phyloP scores from a whole-genome alignment of 176 grass and related monocot species.

The sorghum (Sorghum bicolor) region DNA sequence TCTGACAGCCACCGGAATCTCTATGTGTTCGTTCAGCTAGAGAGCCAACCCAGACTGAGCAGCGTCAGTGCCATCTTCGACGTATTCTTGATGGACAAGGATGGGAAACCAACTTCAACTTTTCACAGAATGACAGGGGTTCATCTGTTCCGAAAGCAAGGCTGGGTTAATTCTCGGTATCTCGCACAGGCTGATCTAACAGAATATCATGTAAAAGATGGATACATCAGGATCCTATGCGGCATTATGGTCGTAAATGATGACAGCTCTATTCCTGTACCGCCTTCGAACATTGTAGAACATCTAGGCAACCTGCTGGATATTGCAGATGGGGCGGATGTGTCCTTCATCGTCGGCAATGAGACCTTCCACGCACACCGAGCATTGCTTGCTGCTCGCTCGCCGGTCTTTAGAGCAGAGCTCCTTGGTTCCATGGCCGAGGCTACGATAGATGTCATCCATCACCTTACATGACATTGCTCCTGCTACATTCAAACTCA shows the following conservation, averaged over 20 bases:
- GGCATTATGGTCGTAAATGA: neutral
- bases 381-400: neutral
- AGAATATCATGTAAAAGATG: neutral
- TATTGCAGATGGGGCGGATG: neutral
- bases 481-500: slow-evolving; percentile 26
- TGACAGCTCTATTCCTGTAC: neutral
- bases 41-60: neutral
- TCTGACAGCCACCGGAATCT: neutral
- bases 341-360: slow-evolving; percentile 7
- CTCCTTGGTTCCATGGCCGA: neutral
- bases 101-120: neutral
- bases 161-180: neutral
- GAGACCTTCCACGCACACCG: slow-evolving; percentile 1
- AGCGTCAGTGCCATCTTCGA: neutral
- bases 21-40: slow-evolving; percentile 18
- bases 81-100: neutral
- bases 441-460: neutral
- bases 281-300: slow-evolving; percentile 12
- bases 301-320: slow-evolving; percentile 35
- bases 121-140: neutral
- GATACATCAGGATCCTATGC: slow-evolving; percentile 12
- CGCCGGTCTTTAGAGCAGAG: neutral
- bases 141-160: too few species aligned
- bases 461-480: slow-evolving; percentile 25
- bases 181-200: neutral